phyloP scores from a whole-genome alignment of 176 grass and related monocot species.

The Chrysopogon serrulatus region DNA sequence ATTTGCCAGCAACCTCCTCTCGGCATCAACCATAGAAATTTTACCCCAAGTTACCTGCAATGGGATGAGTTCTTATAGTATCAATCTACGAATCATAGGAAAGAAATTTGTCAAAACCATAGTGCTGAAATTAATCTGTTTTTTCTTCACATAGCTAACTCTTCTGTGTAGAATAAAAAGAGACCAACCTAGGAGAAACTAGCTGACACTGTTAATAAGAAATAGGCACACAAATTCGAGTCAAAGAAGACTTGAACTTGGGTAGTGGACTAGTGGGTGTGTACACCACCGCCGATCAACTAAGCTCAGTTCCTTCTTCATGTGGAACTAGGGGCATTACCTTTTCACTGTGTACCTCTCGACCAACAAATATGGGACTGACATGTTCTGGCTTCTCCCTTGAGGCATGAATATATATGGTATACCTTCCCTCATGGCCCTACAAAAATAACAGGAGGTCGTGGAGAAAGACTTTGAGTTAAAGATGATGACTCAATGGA shows the following conservation, averaged over 20 bases:
- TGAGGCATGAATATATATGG: slow-evolving; percentile 89
- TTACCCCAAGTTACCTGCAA: slow-evolving; percentile 85
- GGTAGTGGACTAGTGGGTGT: background rate
- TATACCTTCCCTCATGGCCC: slow-evolving; percentile 85
- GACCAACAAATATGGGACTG: slow-evolving; percentile 78
- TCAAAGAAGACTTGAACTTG: background rate
- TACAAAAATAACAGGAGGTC: slow-evolving; percentile 23
- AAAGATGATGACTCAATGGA: background rate
- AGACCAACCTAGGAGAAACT: background rate
- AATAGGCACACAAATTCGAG: background rate
- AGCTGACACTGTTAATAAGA: background rate
- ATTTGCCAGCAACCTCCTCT: slow-evolving; percentile 87
- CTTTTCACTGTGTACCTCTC: slow-evolving; percentile 87
- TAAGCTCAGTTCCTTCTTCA: background rate
- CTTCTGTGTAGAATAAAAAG: background rate
- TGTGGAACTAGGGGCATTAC: slow-evolving; percentile 25
- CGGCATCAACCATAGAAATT: slow-evolving; percentile 99
- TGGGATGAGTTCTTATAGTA: background rate
- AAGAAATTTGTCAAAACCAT: background rate
- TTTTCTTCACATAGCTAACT: background rate
- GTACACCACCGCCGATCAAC: background rate
- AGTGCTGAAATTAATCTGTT: slow-evolving; percentile 11
- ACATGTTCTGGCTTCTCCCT: slow-evolving; percentile 71
- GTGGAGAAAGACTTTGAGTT: background rate
- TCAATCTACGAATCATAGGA: background rate